Evolutionary conservation across 768 basidiomycete species (phyloP), one percentile per base, ranked within the genome.

Genomic region (Phaffia tasmanica): DNA sequence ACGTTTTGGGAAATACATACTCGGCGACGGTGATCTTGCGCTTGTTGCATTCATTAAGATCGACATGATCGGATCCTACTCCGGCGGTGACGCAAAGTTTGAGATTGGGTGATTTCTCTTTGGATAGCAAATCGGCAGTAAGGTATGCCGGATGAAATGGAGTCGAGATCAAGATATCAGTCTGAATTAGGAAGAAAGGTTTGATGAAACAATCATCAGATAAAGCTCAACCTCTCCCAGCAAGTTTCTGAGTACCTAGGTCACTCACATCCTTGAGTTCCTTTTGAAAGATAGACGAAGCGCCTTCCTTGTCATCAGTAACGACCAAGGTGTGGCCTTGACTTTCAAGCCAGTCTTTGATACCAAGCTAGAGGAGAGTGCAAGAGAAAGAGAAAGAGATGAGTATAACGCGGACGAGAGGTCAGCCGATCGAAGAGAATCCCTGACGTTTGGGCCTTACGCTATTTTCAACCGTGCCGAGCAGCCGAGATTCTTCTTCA

Each of bases 81-180:
- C 88, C 89, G 67, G 90, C 91, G 27, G 91, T 95, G 73, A 93
- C 82, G 73, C 87, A 88, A 65, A 93, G 75, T 78, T 89, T 93
- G 69, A 95, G 83, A 72, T 92, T 91, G 78, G 86, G 86, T 42
- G 91, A 89, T 83, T 89, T 74, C 14, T 51, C 86, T 81, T 86
- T 87, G 61, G 83, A 80, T 68, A 88, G 73, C 63, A 88, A 79
- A 0, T 87, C 86, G 48, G 79, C 81, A 1, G 87, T 89, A 68
- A 89, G 81, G 76, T 89, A 89, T 70, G 85, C 64, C 53, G 87
- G 87, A 76, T 89, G 87, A 84, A 89, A 89, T 5, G 87, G 87
- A 5, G 87, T 88, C 1, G 87, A 87, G 75, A 88, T 88, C 8
- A 65, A 19, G 5, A 65, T 47, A 35, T 65, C 64, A 9, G 64